Base-by-base conservation (phyloP, 106 monocot genomes). In the Vanilla planifolia region DNA sequence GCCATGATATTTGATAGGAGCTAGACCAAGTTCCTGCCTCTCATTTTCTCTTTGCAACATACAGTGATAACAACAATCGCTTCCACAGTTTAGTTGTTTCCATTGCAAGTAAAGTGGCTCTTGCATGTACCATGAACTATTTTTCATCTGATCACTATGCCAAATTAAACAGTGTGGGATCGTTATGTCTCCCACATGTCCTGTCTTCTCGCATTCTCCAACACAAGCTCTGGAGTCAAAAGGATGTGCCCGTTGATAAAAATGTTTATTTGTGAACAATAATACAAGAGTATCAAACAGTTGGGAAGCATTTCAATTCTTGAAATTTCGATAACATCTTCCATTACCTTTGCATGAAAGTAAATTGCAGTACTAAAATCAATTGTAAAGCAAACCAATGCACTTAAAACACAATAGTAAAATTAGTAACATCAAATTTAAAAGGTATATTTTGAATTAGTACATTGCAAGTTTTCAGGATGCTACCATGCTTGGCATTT, bases 1-100 rank as follows among this genome's bases (percentile, higher is more conserved):
- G 13, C 95, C 90, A 62, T 96, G 90, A 66, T 96, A 96, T 59
- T 96, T 86, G 11, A 96, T 79, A 65, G 95, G 90, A 17, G 17
- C 24, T 3, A 90, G 68, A 26, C 86, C 84, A 64, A 79, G 68
- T 67, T 62, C 56, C 62, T 68, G 67, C 63, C 90, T 86, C 60
- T 90, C 83, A 6, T 55, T 69, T 50, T 90, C 95, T 26, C 86
- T 75, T 55, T 79, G 73, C 71, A 71, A 62, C 86, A 86, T 86
- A 37, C 86, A 86, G 17, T 75, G 61, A 26, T 86, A 86, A 3
- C 69, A 62, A 42, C 81, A 86, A 33, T 81, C 81, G 51, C 86
- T 78, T 61, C 46, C 64, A 56, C 86, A 86, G 33, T 64, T 82
- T 62, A 55, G 45, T 45, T 76, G 75, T 42, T 82, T 78, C 86